Conservation (phyloP, 1,284 basidiomycete genomes). For the Cryptococcus maquisensis region DNA sequence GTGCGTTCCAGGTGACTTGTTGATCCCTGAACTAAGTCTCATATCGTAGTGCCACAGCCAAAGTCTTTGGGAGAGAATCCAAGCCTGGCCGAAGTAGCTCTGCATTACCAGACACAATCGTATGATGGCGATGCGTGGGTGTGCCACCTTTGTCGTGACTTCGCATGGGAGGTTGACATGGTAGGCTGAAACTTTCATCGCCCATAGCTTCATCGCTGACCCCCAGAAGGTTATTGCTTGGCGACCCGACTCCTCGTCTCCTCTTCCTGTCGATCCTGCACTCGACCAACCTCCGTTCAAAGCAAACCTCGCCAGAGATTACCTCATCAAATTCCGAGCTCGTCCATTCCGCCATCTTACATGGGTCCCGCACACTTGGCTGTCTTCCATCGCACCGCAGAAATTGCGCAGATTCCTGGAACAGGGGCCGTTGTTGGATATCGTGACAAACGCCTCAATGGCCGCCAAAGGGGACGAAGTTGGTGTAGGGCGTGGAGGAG, state of each 20-base stretch:
- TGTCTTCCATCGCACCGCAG: conserved; percentile 58
- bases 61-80: conserved; percentile 17
- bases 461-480: conserved; percentile 47
- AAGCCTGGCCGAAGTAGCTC: conserved; percentile 19
- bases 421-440: conserved; percentile 63
- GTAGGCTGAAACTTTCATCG: conserved; percentile 20
- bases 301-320: conserved; percentile 68
- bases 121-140: conserved; percentile 57
- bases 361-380: conserved; percentile 90
- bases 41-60: conserved; percentile 19
- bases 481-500: conserved; percentile 21
- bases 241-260: conserved; percentile 55
- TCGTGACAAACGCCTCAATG: conserved; percentile 53
- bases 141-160: conserved; percentile 75
- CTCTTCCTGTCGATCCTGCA: conserved; percentile 38
- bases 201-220: not conserved
- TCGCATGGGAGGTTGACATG: conserved; percentile 64
- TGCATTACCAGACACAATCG: conserved; percentile 58
- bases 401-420: conserved; percentile 73
- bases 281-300: conserved; percentile 58
- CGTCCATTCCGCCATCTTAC: conserved; percentile 67
- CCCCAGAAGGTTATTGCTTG: conserved; percentile 70
- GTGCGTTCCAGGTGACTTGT: no score
- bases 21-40: not conserved
- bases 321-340: conserved; percentile 79